Evolutionary conservation across 148 eudicot genomes (phyloP), one percentile per base, ranked within the genome.

Genomic region (Rhododendron mucronatum): DNA sequence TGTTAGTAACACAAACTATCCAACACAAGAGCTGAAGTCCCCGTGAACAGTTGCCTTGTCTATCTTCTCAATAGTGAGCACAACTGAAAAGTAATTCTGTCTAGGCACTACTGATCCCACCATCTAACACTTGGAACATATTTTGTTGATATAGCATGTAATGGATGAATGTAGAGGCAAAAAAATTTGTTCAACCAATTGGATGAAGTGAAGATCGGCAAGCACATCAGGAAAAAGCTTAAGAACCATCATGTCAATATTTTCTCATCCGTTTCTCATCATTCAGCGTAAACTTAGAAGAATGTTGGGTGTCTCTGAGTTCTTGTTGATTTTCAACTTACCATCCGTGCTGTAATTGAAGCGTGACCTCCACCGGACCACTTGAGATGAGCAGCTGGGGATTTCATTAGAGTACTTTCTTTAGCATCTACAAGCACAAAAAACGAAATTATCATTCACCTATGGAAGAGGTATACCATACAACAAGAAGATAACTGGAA

Each of bases 291-390:
- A 50, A 47, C 39, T 51, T 33, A 79, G 53, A 78, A 61, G 50
- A 87, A 51, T 51, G 74, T 15, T 20, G 1, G 82, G 86, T 61
- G 41, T 84, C 67, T 59, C 73, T 53, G 39, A 79, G 80, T 86
- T 87, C 35, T 80, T 41, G 82, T 30, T 80, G 76, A 69, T 47
- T 83, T 81, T 33, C 77, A 87, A 26, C 78, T 90, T 95, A 96
- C 99, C 93, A 85, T 92, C 69, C 86, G 88, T 10, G 78, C 90
- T 86, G 83, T 88, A 85, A 87, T 88, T 63, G 91, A 87, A 81
- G 90, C 91, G 65, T 90, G 89, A 53, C 88, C 89, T 81, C 63
- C 91, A 84, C 85, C 82, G 5, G 93, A 81, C 59, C 86, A 83
- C 78, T 87, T 93, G 75, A 84, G 83, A 86, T 91, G 88, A 86